Evolutionary conservation across 2,329 filamentous ascomycete species (phyloP).

Genomic region (Talaromyces sp.): DNA sequence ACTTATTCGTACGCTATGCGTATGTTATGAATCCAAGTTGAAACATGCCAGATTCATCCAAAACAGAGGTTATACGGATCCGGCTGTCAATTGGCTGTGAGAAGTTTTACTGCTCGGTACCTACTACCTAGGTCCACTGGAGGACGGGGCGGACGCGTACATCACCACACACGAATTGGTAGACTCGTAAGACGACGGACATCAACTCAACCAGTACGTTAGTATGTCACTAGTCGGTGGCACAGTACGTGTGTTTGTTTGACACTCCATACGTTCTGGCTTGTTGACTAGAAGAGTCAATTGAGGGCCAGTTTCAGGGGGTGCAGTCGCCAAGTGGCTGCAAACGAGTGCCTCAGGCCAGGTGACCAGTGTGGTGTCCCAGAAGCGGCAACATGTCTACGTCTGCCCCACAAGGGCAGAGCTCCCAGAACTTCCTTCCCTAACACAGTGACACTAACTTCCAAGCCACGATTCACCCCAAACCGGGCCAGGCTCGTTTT

Average conservation of each 20-base stretch:
- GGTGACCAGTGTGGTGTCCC: constrained; percentile 3
- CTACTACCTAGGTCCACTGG: not conserved
- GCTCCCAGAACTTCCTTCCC: not conserved
- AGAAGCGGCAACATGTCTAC: not conserved
- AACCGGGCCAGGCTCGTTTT: not conserved
- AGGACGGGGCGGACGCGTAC: constrained; percentile 6
- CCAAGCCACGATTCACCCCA: constrained; percentile 11
- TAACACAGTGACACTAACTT: not conserved
- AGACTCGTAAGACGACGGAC: not conserved
- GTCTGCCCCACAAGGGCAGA: constrained; percentile 3
- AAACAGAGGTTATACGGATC: not conserved
- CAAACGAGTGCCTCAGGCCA: constrained; percentile 12
- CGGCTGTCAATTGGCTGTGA: constrained; percentile 3
- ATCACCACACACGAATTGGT: not conserved
- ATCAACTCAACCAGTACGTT: too few species aligned
- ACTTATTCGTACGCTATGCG: not conserved
- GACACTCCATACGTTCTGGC: not conserved
- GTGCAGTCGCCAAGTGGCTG: not conserved
- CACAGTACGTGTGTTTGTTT: not conserved
- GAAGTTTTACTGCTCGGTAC: not conserved
- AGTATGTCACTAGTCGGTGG: not conserved
- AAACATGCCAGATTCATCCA: constrained; percentile 1
- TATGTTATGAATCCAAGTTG: not conserved
- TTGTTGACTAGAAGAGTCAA: not conserved
- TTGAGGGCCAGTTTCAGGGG: constrained; percentile 5